Conservation (phyloP, 2,329 filamentous ascomycete species). For the Phialophora expanda region DNA sequence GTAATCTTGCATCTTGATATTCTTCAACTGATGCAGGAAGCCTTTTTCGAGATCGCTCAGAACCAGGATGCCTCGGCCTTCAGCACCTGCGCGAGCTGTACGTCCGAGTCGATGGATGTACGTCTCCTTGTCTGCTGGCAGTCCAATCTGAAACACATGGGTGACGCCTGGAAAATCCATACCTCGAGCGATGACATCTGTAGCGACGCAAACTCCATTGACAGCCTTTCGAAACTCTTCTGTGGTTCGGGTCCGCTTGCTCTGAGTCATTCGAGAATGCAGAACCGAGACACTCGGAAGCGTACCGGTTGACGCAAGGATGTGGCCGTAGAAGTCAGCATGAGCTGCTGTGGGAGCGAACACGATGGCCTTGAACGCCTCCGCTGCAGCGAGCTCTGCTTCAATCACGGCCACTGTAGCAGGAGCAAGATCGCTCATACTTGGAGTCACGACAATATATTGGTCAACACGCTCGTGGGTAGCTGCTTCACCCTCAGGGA, state of each 20-base stretch:
- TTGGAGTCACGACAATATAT: conserved; percentile 67
- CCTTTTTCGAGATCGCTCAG: conserved; percentile 57
- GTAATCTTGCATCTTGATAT: conserved; percentile 24
- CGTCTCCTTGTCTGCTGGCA: conserved; percentile 68
- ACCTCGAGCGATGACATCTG: conserved; percentile 79
- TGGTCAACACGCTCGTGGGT: conserved; percentile 87
- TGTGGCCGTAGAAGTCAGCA: conserved; percentile 49
- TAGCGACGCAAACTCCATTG: conserved; percentile 73
- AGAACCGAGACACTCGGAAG: conserved; percentile 61
- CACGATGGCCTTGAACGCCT: conserved; percentile 83
- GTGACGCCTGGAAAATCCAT: conserved; percentile 83
- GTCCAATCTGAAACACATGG: conserved; percentile 76
- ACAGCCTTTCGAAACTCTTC: conserved; percentile 70
- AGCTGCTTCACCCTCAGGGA: conserved; percentile 76
- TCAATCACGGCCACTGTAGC: conserved; percentile 21
- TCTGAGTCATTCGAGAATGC: conserved; percentile 79
- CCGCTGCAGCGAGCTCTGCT: conserved; percentile 45
- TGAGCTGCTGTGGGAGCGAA: conserved; percentile 78
- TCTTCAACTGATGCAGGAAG: conserved; percentile 50
- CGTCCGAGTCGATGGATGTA: conserved; percentile 80
- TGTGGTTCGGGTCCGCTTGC: conserved; percentile 69
- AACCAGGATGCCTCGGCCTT: conserved; percentile 60
- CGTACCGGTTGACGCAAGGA: conserved; percentile 56
- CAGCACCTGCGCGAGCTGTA: conserved; percentile 66
- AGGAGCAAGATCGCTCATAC: conserved; percentile 72